phyloP scores from a whole-genome alignment of 2,329 filamentous ascomycete genomes.

The Aspergillus pseudonomiae region DNA sequence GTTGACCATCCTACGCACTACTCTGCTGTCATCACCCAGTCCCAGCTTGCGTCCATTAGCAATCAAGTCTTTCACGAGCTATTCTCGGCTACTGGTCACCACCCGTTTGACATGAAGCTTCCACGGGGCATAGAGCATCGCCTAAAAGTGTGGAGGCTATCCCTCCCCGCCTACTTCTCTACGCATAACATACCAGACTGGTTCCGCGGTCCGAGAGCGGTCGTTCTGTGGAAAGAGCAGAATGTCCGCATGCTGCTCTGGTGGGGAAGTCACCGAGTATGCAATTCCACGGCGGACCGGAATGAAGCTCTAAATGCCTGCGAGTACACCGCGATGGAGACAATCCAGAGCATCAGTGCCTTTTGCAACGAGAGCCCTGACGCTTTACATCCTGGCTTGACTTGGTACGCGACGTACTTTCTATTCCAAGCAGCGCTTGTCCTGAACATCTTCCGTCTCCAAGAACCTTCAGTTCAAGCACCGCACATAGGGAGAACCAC shows the following conservation, averaged over 20 bases:
- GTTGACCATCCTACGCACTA: constrained; percentile 22
- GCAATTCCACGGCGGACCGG: constrained; percentile 9
- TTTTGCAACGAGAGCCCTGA: constrained; percentile 17
- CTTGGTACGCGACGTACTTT: constrained; percentile 30
- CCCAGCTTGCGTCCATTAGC: constrained; percentile 19
- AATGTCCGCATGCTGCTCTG: constrained; percentile 28
- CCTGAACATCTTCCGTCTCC: constrained; percentile 20
- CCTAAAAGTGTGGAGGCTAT: constrained; percentile 24
- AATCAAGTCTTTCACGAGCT: constrained; percentile 22
- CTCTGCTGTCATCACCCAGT: constrained; percentile 24
- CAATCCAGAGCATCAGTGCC: constrained; percentile 21
- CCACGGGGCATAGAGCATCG: constrained; percentile 26
- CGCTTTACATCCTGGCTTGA: constrained; percentile 18
- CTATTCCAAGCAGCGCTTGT: constrained; percentile 27
- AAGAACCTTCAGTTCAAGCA: neutral
- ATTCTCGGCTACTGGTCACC: constrained; percentile 12
- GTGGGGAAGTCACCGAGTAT: constrained; percentile 23
- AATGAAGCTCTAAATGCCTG: constrained; percentile 24
- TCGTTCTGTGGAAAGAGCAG: constrained; percentile 27
- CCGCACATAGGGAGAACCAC: neutral
- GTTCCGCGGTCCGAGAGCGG: constrained; percentile 24
- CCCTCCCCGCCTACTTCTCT: constrained; percentile 22
- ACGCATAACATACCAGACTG: constrained; percentile 18
- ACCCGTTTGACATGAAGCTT: constrained; percentile 9
- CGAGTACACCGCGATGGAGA: constrained; percentile 21